Evolutionary conservation across 2,329 filamentous ascomycete genomes (phyloP).

Genomic region (Corniculantispora saksenae): DNA sequence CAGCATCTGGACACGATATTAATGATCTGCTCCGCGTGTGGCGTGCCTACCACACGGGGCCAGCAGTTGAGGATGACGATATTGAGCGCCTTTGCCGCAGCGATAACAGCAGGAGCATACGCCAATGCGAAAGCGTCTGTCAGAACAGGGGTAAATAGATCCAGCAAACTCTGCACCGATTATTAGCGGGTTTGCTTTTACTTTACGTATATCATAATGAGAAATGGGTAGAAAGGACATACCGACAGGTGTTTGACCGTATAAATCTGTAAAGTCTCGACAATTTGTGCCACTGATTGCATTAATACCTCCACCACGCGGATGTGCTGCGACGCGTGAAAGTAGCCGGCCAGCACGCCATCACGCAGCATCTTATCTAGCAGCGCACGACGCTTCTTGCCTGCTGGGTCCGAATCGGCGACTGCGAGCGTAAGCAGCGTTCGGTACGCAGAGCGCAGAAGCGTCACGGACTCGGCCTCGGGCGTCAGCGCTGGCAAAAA

Average conservation of each 20-base stretch:
- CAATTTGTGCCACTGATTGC: conserved; percentile 46
- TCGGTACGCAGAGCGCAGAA: conserved; percentile 67
- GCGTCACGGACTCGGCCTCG: conserved; percentile 64
- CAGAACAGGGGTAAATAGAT: conserved; percentile 65
- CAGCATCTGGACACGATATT: conserved; percentile 64
- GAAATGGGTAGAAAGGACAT: conserved; percentile 19
- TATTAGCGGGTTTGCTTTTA: conserved; percentile 1
- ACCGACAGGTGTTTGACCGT: conserved; percentile 69
- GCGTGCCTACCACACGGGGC: conserved; percentile 59
- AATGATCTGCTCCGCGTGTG: conserved; percentile 65
- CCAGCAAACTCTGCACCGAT: conserved; percentile 60
- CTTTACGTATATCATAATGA: conserved; percentile 3
- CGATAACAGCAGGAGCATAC: conserved; percentile 53
- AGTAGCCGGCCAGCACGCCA: conserved; percentile 55
- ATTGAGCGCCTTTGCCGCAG: conserved; percentile 56
- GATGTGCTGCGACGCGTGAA: conserved; percentile 60
- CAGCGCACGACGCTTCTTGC: conserved; percentile 38
- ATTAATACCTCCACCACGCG: conserved; percentile 59
- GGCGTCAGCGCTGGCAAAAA: conserved; percentile 77
- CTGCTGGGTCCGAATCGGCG: conserved; percentile 27
- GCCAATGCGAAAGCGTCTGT: conserved; percentile 67
- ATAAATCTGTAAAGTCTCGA: conserved; percentile 61
- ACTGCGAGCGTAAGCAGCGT: conserved; percentile 64
- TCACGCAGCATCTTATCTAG: conserved; percentile 58
- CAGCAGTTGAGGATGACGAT: conserved; percentile 64